Base-by-base conservation (phyloP, 176 grass and related monocot genomes). In the Chloris gayana region DNA sequence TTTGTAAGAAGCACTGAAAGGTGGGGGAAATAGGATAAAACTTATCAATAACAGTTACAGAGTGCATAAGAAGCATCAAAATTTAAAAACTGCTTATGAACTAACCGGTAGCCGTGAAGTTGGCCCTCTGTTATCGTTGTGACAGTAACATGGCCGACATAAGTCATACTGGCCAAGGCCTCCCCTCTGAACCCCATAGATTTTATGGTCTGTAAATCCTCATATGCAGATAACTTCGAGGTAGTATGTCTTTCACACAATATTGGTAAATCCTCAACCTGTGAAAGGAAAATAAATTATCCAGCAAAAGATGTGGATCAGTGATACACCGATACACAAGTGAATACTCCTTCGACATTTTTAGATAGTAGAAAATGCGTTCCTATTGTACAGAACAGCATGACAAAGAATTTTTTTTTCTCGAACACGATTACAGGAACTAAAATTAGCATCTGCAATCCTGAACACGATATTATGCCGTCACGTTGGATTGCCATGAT, bases 131-230 rank as follows among this genome's bases (percentile, higher is more conserved):
- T 97, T 88, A 97, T 97, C 39, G 89, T 94, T 78, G 92, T 98
- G 64, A 98, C 90, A 14, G 90, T 94, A 67, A 98, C 92, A 87
- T 94, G 95, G 31, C 87, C 89, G 31, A 94, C 92, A 76, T 94
- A 98, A 62, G 92, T 94, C 95, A 98, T 92, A 89, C 92, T 98
- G 38, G 92, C 92, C 65, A 98, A 87, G 45, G 95, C 95, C 81
- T 98, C 92, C 58, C 95, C 92, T 85, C 92, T 92, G 45, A 94
- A 98, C 59, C 95, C 92, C 92, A 89, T 94, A 29, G 90, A 93
- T 54, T 91, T 98, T 63, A 94, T 93, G 32, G 86, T 93, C 22
- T 93, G 95, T 29, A 98, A 76, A 72, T 94, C 95, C 80, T 94
- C 92, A 38, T 87, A 94, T 46, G 75, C 70, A 50, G 95, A 92